These are phyloP conservation scores for Rhododendron mucronatum DNA, from an alignment of 148 eudicot genomes.

Conservation along the genomic window DNA sequence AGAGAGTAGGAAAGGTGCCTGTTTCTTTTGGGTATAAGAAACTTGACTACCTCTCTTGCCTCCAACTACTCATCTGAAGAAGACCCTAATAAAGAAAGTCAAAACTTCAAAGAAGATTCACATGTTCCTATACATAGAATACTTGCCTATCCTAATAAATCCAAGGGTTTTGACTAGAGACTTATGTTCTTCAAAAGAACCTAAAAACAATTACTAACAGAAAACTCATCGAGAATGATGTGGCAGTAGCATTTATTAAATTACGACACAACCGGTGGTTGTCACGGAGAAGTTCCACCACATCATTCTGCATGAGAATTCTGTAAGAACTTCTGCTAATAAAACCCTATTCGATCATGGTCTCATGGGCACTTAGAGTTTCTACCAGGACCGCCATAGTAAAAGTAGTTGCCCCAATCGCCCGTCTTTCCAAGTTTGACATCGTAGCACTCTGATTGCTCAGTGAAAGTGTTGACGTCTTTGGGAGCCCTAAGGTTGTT, in stretches of 20 bases:
- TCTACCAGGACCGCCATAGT: slow-evolving; percentile 89
- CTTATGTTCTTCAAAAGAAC: neutral
- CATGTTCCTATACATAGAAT: neutral
- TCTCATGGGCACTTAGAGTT: slow-evolving; percentile 66
- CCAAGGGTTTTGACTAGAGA: neutral
- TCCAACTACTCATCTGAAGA: slow-evolving; percentile 1
- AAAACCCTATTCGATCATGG: neutral
- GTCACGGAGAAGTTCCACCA: neutral
- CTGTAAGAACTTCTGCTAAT: neutral
- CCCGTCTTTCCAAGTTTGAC: slow-evolving; percentile 61
- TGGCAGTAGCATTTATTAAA: neutral
- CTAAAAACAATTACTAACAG: neutral
- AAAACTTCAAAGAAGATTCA: slow-evolving; percentile 1
- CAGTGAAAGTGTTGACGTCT: slow-evolving; percentile 67
- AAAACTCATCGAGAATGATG: neutral
- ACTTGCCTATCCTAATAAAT: neutral
- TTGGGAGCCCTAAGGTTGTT: slow-evolving; percentile 72
- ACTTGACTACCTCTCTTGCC: slow-evolving; percentile 7
- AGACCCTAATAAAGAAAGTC: neutral
- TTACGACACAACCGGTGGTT: neutral
- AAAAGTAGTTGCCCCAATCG: slow-evolving; percentile 76
- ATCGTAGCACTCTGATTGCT: slow-evolving; percentile 72
- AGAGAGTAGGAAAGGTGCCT: neutral
- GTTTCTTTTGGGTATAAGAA: slow-evolving; percentile 8
- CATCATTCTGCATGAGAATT: neutral